Evolutionary conservation across 176 grass and related monocot genomes (phyloP).

Genomic region (Hsuehochloa calcarea): DNA sequence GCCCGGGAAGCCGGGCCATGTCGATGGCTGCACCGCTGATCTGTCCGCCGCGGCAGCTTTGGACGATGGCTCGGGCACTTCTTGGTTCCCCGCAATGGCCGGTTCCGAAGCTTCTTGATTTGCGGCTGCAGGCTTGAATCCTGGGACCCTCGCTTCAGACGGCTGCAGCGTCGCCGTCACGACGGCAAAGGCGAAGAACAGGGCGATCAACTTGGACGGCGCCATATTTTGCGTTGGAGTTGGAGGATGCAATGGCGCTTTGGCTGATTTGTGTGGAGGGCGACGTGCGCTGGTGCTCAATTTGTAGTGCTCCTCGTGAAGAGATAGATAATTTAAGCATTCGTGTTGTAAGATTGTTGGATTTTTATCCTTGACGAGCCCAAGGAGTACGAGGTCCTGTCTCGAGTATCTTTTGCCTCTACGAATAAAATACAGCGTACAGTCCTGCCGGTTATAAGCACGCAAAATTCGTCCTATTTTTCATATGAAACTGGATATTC

Average conservation of each 20-base stretch:
- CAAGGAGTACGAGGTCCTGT: background rate
- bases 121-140: background rate
- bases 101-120: background rate
- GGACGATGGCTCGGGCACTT: background rate
- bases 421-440: background rate
- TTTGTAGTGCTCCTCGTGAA: slow-evolving; percentile 6
- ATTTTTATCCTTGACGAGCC: background rate
- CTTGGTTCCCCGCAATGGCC: background rate
- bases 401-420: background rate
- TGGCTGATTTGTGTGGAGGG: slow-evolving; percentile 3
- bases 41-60: background rate
- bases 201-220: background rate
- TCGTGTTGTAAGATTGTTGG: background rate
- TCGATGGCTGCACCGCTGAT: background rate
- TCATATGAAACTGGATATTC: background rate
- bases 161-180: background rate
- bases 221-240: background rate
- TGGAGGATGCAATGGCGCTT: background rate
- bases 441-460: background rate
- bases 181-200: background rate
- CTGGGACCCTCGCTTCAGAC: background rate
- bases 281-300: background rate
- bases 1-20: background rate
- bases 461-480: background rate
- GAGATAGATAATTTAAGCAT: background rate